These are phyloP conservation scores for Astrothelium subdiscretum DNA, from an alignment of 495 filamentous ascomycete genomes.

Conservation along the genomic window DNA sequence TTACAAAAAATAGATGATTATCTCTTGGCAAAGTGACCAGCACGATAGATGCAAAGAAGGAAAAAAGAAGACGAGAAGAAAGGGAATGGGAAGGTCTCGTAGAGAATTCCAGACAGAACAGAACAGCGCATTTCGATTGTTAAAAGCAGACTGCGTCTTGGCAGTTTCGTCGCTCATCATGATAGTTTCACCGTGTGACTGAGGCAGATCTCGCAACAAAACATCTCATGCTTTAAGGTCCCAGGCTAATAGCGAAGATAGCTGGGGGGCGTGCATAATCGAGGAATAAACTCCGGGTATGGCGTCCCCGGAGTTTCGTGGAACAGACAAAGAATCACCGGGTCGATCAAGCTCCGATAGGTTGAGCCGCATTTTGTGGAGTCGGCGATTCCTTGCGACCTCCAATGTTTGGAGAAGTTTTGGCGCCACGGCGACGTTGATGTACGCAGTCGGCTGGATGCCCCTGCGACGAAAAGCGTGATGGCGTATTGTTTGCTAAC, in stretches of 20 bases:
- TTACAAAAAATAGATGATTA: background rate
- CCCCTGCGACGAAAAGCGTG: no score
- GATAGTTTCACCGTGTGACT: background rate
- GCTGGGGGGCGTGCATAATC: background rate
- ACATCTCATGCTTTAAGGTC: background rate
- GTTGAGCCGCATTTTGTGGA: background rate
- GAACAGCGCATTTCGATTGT: background rate
- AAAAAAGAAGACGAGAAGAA: background rate
- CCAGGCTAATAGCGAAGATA: background rate
- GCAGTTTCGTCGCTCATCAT: background rate
- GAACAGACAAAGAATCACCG: background rate
- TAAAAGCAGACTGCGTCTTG: background rate
- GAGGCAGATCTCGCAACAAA: conserved; percentile 2
- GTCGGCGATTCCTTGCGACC: background rate
- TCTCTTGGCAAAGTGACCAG: background rate
- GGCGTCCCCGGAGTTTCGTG: background rate
- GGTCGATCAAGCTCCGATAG: background rate
- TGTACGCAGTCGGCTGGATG: no score
- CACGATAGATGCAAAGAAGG: background rate
- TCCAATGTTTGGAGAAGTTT: background rate
- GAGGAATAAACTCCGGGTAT: background rate
- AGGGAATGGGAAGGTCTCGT: background rate
- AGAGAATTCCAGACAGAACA: background rate
- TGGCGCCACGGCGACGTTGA: no score
- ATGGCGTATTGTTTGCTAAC: no score